Base-by-base conservation (phyloP, 331 rosid species). In the Quercus lobata region DNA sequence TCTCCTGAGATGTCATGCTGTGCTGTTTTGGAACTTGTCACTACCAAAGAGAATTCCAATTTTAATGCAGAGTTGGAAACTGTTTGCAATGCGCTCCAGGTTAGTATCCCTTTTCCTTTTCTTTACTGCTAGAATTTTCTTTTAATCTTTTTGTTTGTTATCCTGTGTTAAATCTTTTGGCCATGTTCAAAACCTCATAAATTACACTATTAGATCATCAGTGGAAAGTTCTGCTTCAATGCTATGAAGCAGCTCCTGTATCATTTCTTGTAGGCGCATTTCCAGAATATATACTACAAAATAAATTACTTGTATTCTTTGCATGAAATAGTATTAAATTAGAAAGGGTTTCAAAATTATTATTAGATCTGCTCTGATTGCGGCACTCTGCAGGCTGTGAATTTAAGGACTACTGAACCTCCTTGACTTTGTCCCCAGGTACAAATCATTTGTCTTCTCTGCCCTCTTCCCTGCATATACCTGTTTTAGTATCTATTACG, bases 1-100 rank as follows among this genome's bases (percentile, higher is more conserved):
- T 18, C 60, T 55, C 82, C 85, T 71, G 87, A 74, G 72, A 53
- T 46, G 30, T 77, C 94, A 29, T 91, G 98, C 69, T 89, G 91
- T 77, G 97, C 93, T 69, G 97, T 94, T 18, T 80, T 92, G 85
- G 97, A 94, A 81, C 91, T 94, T 72, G 95, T 92, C 83, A 94
- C 97, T 70, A 88, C 90, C 46, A 86, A 76, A 78, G 94, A 91
- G 79, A 89, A 92, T 63, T 44, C 79, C 25, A 83, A 91, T 90
- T 94, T 94, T 63, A 91, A 88, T 80, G 80, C 57, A 22, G 98
- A 94, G 83, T 77, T 91, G 84, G 92, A 89, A 76, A 65, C 78
- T 55, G 96, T 94, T 79, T 86, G 90, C 76, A 76, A 27, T n/a
- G n/a, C 97, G 3, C 91, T 94, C 17, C 86, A 86, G 91, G 97